These are phyloP conservation scores for Tolypocladium capitatum DNA, from an alignment of 2,329 filamentous ascomycete species.

Conservation along the genomic window DNA sequence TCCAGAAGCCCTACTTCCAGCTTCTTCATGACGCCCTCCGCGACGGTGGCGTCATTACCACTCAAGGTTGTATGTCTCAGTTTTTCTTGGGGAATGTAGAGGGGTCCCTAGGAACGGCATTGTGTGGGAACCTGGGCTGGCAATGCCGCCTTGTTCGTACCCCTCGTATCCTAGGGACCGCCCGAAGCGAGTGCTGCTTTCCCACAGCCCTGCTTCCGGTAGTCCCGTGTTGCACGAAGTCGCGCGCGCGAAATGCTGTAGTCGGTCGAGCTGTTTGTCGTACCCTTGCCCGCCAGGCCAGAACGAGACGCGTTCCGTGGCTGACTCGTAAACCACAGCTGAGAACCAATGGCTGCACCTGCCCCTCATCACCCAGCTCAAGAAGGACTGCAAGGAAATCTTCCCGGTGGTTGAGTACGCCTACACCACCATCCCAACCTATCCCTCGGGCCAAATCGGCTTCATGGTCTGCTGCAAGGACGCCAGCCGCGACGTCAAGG, in stretches of 20 bases:
- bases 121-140: slow-evolving; percentile 1
- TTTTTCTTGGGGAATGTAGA: slow-evolving; percentile 34
- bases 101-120: slow-evolving; percentile 22
- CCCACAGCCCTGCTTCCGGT: slow-evolving; percentile 20
- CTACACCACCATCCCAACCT: slow-evolving; percentile 98
- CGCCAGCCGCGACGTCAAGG: slow-evolving; percentile 65
- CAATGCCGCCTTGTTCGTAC: not conserved
- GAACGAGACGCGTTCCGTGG: not conserved
- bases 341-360: slow-evolving; percentile 99
- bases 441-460: slow-evolving; percentile 96
- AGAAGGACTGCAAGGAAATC: slow-evolving; percentile 92
- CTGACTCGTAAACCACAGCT: slow-evolving; percentile 37
- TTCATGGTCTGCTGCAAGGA: slow-evolving; percentile 99
- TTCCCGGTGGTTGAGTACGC: slow-evolving; percentile 98
- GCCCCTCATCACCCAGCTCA: slow-evolving; percentile 81
- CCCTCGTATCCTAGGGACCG: slow-evolving; percentile 16
- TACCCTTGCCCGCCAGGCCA: not conserved
- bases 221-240: slow-evolving; percentile 19
- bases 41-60: slow-evolving; percentile 95
- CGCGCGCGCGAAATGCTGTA: not conserved
- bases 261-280: slow-evolving; percentile 6
- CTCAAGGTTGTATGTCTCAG: slow-evolving; percentile 98
- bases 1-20: slow-evolving; percentile 98
- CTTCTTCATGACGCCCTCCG: slow-evolving; percentile 79
- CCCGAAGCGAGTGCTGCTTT: slow-evolving; percentile 27